These are phyloP conservation scores for Chytridium lagenaria DNA, from an alignment of 371 early-diverging fungal species.

Conservation along the genomic window DNA sequence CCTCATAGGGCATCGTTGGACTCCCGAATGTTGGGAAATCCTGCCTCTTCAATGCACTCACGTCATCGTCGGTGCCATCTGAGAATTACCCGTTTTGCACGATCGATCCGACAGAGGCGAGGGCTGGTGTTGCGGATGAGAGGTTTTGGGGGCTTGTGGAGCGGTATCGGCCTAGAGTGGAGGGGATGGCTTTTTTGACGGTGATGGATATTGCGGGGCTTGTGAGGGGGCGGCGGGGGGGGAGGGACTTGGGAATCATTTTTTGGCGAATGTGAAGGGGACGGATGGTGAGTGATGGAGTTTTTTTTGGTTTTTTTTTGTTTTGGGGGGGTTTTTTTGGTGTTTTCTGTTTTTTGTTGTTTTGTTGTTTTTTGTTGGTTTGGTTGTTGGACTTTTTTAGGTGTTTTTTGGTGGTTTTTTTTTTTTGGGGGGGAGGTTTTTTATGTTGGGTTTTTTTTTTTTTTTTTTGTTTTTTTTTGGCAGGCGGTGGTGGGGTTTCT, in stretches of 20 bases:
- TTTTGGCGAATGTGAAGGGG: slow-evolving; percentile 95
- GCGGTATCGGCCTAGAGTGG: slow-evolving; percentile 71
- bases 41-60: slow-evolving; percentile 96
- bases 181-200: slow-evolving; percentile 69
- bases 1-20: slow-evolving; percentile 84
- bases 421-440: not conserved
- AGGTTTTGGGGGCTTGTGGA: slow-evolving; percentile 88
- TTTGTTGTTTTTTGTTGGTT: not conserved
- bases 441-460: not conserved
- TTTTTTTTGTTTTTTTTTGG: not conserved
- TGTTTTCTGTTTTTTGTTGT: not conserved
- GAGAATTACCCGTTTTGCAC: slow-evolving; percentile 72
- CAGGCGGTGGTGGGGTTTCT: no score
- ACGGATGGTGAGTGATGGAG: slow-evolving; percentile 89
- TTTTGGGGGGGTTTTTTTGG: not conserved
- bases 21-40: slow-evolving; percentile 99
- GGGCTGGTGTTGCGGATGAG: slow-evolving; percentile 92
- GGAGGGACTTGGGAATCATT: slow-evolving; percentile 87
- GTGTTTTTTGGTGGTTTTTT: no score
- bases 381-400: no score
- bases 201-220: slow-evolving; percentile 99
- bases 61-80: slow-evolving; percentile 79
- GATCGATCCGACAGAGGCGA: slow-evolving; percentile 90
- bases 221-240: slow-evolving; percentile 72
- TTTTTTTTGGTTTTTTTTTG: slow-evolving; percentile 61